These are phyloP conservation scores for Globisporangium solare DNA, from an alignment of 352 stramenopile species.

Conservation along the genomic window DNA sequence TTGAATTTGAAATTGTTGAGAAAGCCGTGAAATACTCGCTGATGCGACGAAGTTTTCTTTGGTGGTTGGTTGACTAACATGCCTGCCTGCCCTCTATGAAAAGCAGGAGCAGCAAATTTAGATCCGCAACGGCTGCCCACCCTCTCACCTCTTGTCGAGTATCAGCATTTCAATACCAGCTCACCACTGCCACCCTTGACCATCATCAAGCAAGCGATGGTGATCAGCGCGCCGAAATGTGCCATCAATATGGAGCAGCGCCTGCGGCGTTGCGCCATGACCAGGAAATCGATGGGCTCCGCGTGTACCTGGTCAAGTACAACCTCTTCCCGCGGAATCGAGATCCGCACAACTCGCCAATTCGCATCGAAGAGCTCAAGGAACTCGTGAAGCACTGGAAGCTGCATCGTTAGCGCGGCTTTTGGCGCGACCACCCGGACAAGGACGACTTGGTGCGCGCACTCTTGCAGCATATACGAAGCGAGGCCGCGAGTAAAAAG, in stretches of 20 bases:
- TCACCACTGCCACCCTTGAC: slow-evolving; percentile 5
- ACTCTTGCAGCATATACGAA: slow-evolving; percentile 81
- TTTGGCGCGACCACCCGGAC: slow-evolving; percentile 87
- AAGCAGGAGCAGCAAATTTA: slow-evolving; percentile 1
- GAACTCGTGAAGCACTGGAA: slow-evolving; percentile 91
- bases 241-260: slow-evolving; percentile 85
- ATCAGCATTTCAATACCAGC: not conserved
- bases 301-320: slow-evolving; percentile 85
- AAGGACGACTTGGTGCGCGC: slow-evolving; percentile 88
- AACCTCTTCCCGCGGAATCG: slow-evolving; percentile 82
- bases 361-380: slow-evolving; percentile 88
- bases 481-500: slow-evolving; percentile 76
- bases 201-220: slow-evolving; percentile 26
- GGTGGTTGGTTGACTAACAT: not conserved
- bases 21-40: not conserved
- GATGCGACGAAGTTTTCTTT: not conserved
- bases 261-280: slow-evolving; percentile 69
- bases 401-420: slow-evolving; percentile 83
- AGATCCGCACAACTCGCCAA: slow-evolving; percentile 82
- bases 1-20: not conserved
- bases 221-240: slow-evolving; percentile 76
- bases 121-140: not conserved
- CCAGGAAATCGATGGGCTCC: slow-evolving; percentile 80
- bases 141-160: not conserved
- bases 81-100: not conserved